Conservation (phyloP, 352 stramenopile genomes). For the Globisporangium paddicum region DNA sequence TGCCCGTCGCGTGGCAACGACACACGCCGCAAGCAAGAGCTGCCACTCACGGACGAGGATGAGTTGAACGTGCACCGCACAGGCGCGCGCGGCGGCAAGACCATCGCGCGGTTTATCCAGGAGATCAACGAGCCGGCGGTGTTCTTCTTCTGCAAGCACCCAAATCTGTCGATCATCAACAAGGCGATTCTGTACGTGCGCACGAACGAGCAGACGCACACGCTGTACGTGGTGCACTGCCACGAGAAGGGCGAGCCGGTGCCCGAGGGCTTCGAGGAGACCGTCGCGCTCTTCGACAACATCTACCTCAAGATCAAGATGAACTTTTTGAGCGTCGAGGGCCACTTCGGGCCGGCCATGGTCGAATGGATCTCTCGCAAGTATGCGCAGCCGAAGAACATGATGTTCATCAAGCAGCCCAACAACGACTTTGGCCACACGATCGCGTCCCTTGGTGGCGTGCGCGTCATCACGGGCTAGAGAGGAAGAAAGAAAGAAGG, state of each 20-base stretch:
- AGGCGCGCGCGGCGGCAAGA: conserved; percentile 77
- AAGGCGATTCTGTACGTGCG: conserved; percentile 95
- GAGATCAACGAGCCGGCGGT: conserved; percentile 89
- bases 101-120: conserved; percentile 78
- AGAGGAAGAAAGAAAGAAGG: background rate
- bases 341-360: conserved; percentile 81
- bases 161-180: conserved; percentile 92
- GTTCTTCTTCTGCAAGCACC: conserved; percentile 93
- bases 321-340: conserved; percentile 88
- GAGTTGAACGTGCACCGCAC: conserved; percentile 63
- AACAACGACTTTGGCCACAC: conserved; percentile 93
- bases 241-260: conserved; percentile 53
- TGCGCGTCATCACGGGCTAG: conserved; percentile 90
- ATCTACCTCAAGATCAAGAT: conserved; percentile 96
- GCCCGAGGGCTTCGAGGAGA: conserved; percentile 77
- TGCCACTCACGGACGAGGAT: conserved; percentile 23
- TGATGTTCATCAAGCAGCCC: conserved; percentile 97
- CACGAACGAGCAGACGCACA: conserved; percentile 91
- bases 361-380: conserved; percentile 90
- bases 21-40: conserved; percentile 15
- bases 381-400: conserved; percentile 91
- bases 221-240: conserved; percentile 91
- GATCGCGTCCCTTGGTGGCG: conserved; percentile 86
- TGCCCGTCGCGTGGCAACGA: conserved; percentile 56
- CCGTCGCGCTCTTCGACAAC: conserved; percentile 88